Evolutionary conservation across 352 stramenopile genomes (phyloP).

Genomic region (Globisporangium cederbergense): DNA sequence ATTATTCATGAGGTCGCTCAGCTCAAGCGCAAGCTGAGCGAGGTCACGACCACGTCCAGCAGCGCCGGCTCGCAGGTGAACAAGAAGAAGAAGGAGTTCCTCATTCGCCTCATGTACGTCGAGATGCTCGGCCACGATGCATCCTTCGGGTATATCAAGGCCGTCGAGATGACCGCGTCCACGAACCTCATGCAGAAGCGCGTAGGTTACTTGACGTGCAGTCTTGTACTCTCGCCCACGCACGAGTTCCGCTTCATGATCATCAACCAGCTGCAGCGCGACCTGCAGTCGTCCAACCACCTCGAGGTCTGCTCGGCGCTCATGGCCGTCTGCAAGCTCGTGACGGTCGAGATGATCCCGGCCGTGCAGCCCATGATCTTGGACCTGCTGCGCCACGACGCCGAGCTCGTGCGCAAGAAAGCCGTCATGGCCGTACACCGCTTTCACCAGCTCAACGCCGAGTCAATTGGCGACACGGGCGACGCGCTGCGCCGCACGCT

Average conservation of each 20-base stretch:
- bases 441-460: constrained; percentile 98
- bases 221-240: constrained; percentile 94
- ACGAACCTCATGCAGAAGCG: constrained; percentile 98
- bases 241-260: constrained; percentile 99
- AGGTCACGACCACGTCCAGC: constrained; percentile 75
- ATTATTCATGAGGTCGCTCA: constrained; percentile 94
- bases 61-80: constrained; percentile 74
- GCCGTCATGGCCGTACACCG: constrained; percentile 97
- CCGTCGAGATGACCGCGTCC: constrained; percentile 96
- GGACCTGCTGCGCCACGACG: constrained; percentile 94
- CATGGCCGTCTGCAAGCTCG: constrained; percentile 93
- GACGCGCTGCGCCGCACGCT: constrained; percentile 94
- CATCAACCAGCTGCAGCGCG: constrained; percentile 99
- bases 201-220: constrained; percentile 95
- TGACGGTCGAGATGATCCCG: constrained; percentile 98
- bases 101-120: constrained; percentile 99
- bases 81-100: constrained; percentile 99
- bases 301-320: constrained; percentile 95
- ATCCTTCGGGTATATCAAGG: constrained; percentile 99
- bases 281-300: constrained; percentile 89
- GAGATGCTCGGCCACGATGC: constrained; percentile 99
- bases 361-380: constrained; percentile 94
- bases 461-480: constrained; percentile 84
- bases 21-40: constrained; percentile 95
- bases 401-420: constrained; percentile 99